Evolutionary conservation across 2,329 filamentous ascomycete genomes (phyloP).

Genomic region (Lecanosticta acicola): DNA sequence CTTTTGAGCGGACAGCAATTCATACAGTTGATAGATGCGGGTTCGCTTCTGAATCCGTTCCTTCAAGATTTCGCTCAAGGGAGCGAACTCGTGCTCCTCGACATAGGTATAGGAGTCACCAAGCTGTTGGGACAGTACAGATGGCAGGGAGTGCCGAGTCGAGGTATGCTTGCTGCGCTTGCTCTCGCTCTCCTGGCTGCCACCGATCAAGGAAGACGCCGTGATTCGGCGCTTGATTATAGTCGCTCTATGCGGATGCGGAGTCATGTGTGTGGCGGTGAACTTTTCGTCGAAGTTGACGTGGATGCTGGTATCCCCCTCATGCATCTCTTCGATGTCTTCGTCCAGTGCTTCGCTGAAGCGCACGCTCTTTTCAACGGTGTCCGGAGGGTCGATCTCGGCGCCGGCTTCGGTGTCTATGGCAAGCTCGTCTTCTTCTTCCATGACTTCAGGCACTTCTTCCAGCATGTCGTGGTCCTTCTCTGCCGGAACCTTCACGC

Average conservation of each 20-base stretch:
- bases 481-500: not conserved
- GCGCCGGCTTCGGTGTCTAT: constrained; percentile 13
- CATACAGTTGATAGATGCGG: constrained; percentile 9
- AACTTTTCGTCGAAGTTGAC: constrained; percentile 8
- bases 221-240: constrained; percentile 30
- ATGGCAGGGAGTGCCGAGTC: constrained; percentile 31
- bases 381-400: constrained; percentile 13
- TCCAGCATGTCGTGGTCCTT: constrained; percentile 7
- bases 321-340: constrained; percentile 12
- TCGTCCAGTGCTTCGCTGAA: constrained; percentile 24
- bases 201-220: constrained; percentile 22
- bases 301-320: not conserved
- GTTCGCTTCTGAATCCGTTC: constrained; percentile 32
- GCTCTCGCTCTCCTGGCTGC: not conserved
- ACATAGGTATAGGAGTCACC: constrained; percentile 17
- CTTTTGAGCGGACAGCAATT: constrained; percentile 5
- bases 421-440: constrained; percentile 18
- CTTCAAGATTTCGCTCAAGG: constrained; percentile 29
- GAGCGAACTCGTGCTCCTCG: constrained; percentile 28
- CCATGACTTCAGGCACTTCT: constrained; percentile 16
- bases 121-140: constrained; percentile 21
- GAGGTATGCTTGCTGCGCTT: constrained; percentile 23
- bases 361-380: constrained; percentile 21
- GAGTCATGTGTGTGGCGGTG: constrained; percentile 31
- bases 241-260: constrained; percentile 28